Conservation (phyloP, 768 basidiomycete genomes). For the Tricholoma saponaceum region DNA sequence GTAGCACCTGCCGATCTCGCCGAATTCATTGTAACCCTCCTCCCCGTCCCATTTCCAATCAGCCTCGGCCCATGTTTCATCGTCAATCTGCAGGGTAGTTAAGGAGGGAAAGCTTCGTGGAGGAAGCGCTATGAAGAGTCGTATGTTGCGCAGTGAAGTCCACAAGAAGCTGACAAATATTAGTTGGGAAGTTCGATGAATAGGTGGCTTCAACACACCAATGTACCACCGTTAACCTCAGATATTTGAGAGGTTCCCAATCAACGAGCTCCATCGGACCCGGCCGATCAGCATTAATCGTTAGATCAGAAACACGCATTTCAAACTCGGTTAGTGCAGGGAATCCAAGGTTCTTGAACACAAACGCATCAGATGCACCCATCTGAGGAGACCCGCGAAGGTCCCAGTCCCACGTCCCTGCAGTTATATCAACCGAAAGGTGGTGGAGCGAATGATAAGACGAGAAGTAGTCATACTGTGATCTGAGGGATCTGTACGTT, state of each 20-base stretch:
- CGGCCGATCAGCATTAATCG: background rate
- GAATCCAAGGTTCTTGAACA: conserved; percentile 13
- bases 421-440: conserved; percentile 17
- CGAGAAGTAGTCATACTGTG: conserved; percentile 1
- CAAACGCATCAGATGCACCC: conserved; percentile 9
- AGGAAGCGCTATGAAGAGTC: conserved; percentile 8
- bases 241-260: conserved; percentile 8
- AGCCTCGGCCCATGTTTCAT: conserved; percentile 3
- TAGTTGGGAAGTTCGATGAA: background rate
- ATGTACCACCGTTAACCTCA: conserved; percentile 10
- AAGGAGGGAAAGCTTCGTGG: conserved; percentile 8
- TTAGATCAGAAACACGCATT: conserved; percentile 15
- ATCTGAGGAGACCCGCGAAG: conserved; percentile 9
- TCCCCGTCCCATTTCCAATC: conserved; percentile 10
- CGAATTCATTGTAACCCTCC: background rate
- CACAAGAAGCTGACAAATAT: conserved; percentile 4
- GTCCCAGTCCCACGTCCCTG: conserved; percentile 19
- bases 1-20: conserved; percentile 10
- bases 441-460: conserved; percentile 7
- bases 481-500: conserved; percentile 2
- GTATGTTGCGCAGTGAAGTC: conserved; percentile 3
- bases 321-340: conserved; percentile 14
- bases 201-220: conserved; percentile 3
- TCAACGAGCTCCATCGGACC: conserved; percentile 15
- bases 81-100: conserved; percentile 13